phyloP scores from a whole-genome alignment of 2,329 filamentous ascomycete genomes.

The Penicillium oxalicum region DNA sequence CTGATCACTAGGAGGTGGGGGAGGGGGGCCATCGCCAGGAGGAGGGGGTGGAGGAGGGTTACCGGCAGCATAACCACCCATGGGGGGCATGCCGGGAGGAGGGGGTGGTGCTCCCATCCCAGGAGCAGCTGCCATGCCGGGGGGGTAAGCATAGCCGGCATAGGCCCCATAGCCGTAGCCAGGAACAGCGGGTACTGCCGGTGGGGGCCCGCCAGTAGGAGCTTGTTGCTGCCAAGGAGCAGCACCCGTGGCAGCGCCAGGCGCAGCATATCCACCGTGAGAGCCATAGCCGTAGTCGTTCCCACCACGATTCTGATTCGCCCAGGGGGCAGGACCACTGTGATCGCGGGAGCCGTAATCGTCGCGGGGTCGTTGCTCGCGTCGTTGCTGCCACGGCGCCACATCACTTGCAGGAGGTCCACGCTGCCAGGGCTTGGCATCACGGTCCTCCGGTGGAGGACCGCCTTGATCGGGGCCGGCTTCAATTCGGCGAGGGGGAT shows the following conservation, averaged over 20 bases:
- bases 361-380: conserved; percentile 49
- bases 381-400: conserved; percentile 66
- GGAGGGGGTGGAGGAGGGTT: conserved; percentile 33
- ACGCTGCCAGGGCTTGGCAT: conserved; percentile 78
- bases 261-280: conserved; percentile 37
- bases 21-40: conserved; percentile 36
- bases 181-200: conserved; percentile 42
- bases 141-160: conserved; percentile 41
- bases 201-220: conserved; percentile 39
- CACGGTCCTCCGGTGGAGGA: conserved; percentile 38
- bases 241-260: conserved; percentile 39
- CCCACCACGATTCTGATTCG: conserved; percentile 39
- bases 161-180: conserved; percentile 55
- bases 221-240: conserved; percentile 60
- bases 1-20: conserved; percentile 49
- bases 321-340: conserved; percentile 34
- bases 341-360: conserved; percentile 40
- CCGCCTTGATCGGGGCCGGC: conserved; percentile 60
- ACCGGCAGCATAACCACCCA: conserved; percentile 33
- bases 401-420: conserved; percentile 70
- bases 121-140: conserved; percentile 45
- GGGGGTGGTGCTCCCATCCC: conserved; percentile 47
- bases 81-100: conserved; percentile 41
- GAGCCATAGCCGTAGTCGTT: conserved; percentile 38
- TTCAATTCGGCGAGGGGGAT: conserved; percentile 74